Evolutionary conservation across 176 grass and related monocot genomes (phyloP), one percentile per base, ranked within the genome.

Genomic region (Poa pratensis): DNA sequence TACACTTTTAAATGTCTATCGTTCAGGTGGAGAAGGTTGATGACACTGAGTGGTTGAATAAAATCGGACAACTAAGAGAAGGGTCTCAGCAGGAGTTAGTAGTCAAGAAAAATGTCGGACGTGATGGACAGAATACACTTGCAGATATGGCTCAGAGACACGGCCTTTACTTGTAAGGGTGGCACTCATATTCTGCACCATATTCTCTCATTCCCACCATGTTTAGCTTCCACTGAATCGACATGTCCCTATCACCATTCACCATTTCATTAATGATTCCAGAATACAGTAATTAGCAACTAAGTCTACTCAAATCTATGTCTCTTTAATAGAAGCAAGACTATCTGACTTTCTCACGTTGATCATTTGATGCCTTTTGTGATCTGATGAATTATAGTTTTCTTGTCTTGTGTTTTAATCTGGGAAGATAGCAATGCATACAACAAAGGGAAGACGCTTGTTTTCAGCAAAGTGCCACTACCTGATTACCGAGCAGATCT

Each of bases 401-500:
- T 5, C 60, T 59, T 84, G 5, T 81, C 52, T 72, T 79, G 57
- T 85, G 76, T 85, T 73, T 86, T 92, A 89, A 60, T 78, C 70
- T 83, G 87, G 58, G 81, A 88, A 90, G 85, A 76, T 88, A 98
- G 96, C 75, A 92, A 95, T 87, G 93, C 87, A 76, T 95, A 95
- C 87, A 92, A 93, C 77, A 95, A 88, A 95, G 96, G 93, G 42
- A 98, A 94, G 81, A 87, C 81, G 74, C 80, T 98, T 84, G 96
- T 98, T 66, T 94, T 98, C 75, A 98, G 96, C 78, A 98, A 98
- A 90, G 77, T 90, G 17, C 96, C 96, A 80, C 66, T 98, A 83
- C 96, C 91, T 89, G 89, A 98, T 87, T 98, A 98, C 80, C 89
- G 96, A 60, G 96, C 93, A 69, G 96, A 98, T 90, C 91, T 98